A percentile compares a stretch with the other conserved stretches of the same genome.
Evolutionary conservation across 2,329 filamentous ascomycete species (phyloP).

Genomic region (Diatrype stigma): DNA sequence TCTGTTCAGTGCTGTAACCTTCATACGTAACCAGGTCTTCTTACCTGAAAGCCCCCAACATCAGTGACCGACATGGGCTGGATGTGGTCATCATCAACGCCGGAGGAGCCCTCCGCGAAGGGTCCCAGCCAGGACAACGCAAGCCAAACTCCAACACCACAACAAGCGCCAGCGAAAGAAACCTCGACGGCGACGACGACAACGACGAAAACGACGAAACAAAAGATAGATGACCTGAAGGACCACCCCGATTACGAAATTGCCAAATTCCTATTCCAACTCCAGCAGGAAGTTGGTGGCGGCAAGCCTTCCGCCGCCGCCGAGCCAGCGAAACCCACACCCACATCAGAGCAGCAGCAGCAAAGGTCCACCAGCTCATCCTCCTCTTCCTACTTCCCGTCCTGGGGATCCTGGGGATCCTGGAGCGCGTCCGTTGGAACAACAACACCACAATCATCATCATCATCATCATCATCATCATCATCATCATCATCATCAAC

Average conservation of each 20-base stretch:
- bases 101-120: conserved; percentile 20
- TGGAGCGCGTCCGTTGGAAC: conserved; percentile 19
- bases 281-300: conserved; percentile 25
- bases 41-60: neutral
- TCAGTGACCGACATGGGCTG: conserved; percentile 51
- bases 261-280: conserved; percentile 46
- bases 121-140: conserved; percentile 7
- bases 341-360: conserved; percentile 9
- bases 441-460: conserved; percentile 25
- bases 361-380: conserved; percentile 5
- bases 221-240: too few relatives aligned
- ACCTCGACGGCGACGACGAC: conserved; percentile 14
- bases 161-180: conserved; percentile 18
- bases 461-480: conserved; percentile 28
- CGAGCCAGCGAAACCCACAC: conserved; percentile 13
- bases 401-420: conserved; percentile 25
- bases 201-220: conserved; percentile 7
- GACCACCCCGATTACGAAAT: conserved; percentile 45
- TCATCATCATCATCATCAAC: conserved; percentile 12
- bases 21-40: neutral
- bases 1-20: too few relatives aligned
- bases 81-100: conserved; percentile 50
- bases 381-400: conserved; percentile 20
- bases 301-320: too few relatives aligned
- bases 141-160: conserved; percentile 1